A percentile compares a stretch with the other conserved stretches of the same genome.
Evolutionary conservation across 1,139 yeast species (phyloP).

Genomic region (Pneumocystis oryctolagi): DNA sequence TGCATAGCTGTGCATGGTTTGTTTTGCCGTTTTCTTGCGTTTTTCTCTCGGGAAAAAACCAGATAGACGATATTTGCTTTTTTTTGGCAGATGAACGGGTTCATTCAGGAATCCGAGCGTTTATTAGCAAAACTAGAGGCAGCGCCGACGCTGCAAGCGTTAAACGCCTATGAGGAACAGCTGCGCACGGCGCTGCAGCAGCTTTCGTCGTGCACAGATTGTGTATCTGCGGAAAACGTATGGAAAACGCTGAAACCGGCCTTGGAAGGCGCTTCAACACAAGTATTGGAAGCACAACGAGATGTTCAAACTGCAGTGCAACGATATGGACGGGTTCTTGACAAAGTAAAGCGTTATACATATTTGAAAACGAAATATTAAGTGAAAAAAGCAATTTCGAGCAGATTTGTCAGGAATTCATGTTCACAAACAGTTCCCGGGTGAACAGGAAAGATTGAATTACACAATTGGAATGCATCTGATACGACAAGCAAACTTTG

Average conservation of each 20-base stretch:
- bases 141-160: background rate
- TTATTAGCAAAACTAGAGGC: background rate
- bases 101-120: background rate
- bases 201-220: background rate
- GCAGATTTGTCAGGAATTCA: conserved; percentile 21
- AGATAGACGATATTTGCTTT: too few species aligned
- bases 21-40: background rate
- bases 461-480: conserved; percentile 32
- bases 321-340: conserved; percentile 3
- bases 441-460: conserved; percentile 21
- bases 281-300: background rate
- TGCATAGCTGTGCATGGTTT: too few species aligned
- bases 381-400: conserved; percentile 17
- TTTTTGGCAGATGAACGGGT: conserved; percentile 1
- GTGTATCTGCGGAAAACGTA: background rate
- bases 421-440: conserved; percentile 19
- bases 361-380: background rate
- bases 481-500: conserved; percentile 32
- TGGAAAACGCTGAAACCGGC: background rate
- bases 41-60: background rate
- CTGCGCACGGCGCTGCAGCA: background rate
- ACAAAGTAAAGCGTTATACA: conserved; percentile 9
- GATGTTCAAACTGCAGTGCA: background rate
- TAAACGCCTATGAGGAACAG: background rate
- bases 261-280: background rate